Base-by-base conservation (phyloP, 306 rosid species). In the Elaeagnus macrophylla region DNA sequence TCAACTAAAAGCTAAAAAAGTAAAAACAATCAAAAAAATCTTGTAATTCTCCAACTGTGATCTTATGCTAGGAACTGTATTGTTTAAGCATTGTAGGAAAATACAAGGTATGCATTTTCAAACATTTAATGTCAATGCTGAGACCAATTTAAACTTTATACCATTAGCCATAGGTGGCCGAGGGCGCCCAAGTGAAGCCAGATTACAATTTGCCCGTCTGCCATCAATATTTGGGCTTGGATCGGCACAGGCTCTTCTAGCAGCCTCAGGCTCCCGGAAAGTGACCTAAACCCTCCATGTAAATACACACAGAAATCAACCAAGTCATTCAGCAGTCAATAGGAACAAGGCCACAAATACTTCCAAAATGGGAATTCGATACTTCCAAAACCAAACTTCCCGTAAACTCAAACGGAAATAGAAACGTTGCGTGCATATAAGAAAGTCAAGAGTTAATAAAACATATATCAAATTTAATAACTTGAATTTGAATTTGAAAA, bases 281-380 rank as follows among this genome's bases (percentile, higher is more conserved):
- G 97, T 86, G 74, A 90, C 97, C 97, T 90, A 78, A 79, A 77
- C 80, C 95, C 97, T 85, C 95, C 97, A 88, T 63, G 85, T 71
- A 88, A 70, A 66, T 68, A 64, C 75, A 65, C 67, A 78, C 37
- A 61, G 75, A 84, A 73, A 74, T 66, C 94, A 79, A 76, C 85
- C 83, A 89, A 85, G 71, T 75, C 79, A 7, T 47, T 57, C 51
- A 39, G 59, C 13, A 37, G 70, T 64, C 43, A 54, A 51, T 7
- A 44, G n/a, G 41, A 61, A 58, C 40, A 32, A 25, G n/a, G 18
- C 12, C 6, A 7, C 52, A 1, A 25, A 12, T 45, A 41, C 1
- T 41, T 41, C 10, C 46, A 41, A 5, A 41, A 45, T 45, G n/a
- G 6, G 1, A 5, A 45, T 45, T 12, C n/a, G 12, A 13, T 13